These are phyloP conservation scores for Starmerella davenportii DNA, from an alignment of 805 yeast genomes.

Conservation along the genomic window DNA sequence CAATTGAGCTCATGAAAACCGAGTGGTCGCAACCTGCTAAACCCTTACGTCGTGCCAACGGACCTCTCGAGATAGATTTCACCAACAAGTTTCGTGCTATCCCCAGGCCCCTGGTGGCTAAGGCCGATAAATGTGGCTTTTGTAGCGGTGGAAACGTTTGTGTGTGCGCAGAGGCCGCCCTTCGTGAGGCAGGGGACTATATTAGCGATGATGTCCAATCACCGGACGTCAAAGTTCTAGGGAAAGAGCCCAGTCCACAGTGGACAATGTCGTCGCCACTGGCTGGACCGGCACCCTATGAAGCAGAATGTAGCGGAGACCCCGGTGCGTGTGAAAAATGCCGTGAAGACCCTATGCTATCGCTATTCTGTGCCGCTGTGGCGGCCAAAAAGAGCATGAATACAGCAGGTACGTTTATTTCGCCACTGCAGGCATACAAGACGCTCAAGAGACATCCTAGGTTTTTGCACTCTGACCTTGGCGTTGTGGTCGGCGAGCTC, in stretches of 20 bases:
- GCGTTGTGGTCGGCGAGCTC: slow-evolving; percentile 53
- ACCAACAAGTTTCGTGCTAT: slow-evolving; percentile 12
- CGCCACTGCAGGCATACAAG: slow-evolving; percentile 79
- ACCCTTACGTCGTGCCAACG: slow-evolving; percentile 15
- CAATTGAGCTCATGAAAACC: slow-evolving; percentile 13
- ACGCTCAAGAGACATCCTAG: slow-evolving; percentile 68
- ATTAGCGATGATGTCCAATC: neutral
- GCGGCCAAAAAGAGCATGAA: slow-evolving; percentile 28
- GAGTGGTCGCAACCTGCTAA: slow-evolving; percentile 18
- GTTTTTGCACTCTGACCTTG: slow-evolving; percentile 55
- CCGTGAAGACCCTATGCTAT: slow-evolving; percentile 72
- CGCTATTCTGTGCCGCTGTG: slow-evolving; percentile 71
- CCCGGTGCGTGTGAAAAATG: slow-evolving; percentile 80
- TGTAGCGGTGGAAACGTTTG: slow-evolving; percentile 87
- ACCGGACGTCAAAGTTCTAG: neutral
- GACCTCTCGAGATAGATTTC: slow-evolving; percentile 16
- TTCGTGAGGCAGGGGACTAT: slow-evolving; percentile 17
- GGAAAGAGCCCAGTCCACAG: neutral
- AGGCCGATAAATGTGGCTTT: slow-evolving; percentile 68
- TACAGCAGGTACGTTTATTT: slow-evolving; percentile 36
- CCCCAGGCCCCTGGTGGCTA: slow-evolving; percentile 9
- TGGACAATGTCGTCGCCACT: neutral
- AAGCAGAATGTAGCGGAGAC: slow-evolving; percentile 47
- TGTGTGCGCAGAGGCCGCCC: slow-evolving; percentile 64
- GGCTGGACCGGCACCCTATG: too few relatives aligned